Evolutionary conservation across 495 filamentous ascomycete species (phyloP).

Genomic region (Lophiotrema nucula): DNA sequence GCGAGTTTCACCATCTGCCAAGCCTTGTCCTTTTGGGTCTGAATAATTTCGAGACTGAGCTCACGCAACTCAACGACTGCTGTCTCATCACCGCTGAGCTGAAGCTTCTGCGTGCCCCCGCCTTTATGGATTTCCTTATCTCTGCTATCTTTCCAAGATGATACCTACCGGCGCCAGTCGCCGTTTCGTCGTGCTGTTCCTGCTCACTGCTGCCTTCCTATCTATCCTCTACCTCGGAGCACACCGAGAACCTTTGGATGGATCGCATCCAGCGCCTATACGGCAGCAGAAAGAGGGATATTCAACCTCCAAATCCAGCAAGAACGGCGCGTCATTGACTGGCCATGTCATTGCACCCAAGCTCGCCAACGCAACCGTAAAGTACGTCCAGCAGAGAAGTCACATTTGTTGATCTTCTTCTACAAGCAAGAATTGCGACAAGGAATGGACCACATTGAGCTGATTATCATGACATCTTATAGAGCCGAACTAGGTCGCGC

Average conservation of each 20-base stretch:
- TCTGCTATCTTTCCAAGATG: conserved; percentile 10
- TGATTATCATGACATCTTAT: conserved; percentile 12
- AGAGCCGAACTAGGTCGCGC: conserved; percentile 87
- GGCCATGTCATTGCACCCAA: conserved; percentile 85
- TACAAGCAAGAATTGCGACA: conserved; percentile 16
- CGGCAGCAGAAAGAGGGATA: conserved; percentile 2
- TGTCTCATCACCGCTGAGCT: too few relatives aligned
- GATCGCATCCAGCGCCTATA: conserved; percentile 9
- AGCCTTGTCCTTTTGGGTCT: too few relatives aligned
- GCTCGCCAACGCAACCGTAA: conserved; percentile 87
- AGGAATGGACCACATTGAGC: conserved; percentile 7
- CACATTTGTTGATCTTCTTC: conserved; percentile 6
- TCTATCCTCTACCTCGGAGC: conserved; percentile 30
- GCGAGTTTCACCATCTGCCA: too few relatives aligned
- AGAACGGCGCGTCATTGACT: conserved; percentile 53
- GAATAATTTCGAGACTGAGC: too few relatives aligned
- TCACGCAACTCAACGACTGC: too few relatives aligned
- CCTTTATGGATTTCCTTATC: not conserved
- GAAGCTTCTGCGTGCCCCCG: too few relatives aligned
- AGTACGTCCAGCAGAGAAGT: conserved; percentile 50
- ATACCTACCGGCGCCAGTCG: conserved; percentile 24
- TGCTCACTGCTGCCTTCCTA: conserved; percentile 32
- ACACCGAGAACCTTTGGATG: conserved; percentile 15
- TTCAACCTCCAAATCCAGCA: conserved; percentile 27
- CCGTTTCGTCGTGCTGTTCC: conserved; percentile 31